Base-by-base conservation (phyloP, 495 filamentous ascomycete species). In the Tirmania nivea region DNA sequence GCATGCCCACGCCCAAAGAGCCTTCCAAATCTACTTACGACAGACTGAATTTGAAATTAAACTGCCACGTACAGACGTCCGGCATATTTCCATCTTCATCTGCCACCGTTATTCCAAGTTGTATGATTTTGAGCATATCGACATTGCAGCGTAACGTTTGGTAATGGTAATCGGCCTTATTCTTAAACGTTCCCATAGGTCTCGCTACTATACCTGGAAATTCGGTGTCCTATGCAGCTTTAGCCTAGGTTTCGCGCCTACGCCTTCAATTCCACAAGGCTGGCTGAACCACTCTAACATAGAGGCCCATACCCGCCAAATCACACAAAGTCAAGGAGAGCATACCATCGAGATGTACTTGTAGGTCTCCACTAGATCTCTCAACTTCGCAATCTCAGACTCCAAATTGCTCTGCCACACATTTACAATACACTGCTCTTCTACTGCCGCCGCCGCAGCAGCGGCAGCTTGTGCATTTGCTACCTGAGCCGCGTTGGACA, bases 111-210 rank as follows among this genome's bases (percentile, higher is more conserved):
- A 97, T 82, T 48, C 90, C 90, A 45, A 97, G 79, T 64, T 97
- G 90, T 57, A 97, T 94, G 59, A 96, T 84, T 64, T 90, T 94
- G 50, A 97, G 75, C 57, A 97, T 75, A 66, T 97, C 90, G 63
- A 96, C 89, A 64, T 97, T 97, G 60, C 86, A 90, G 51, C 90
- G 84, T 25, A 97, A 77, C 51, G 87, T 94, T 70, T 97, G 90
- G 69, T 97, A 97, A 63, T 97, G 90, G 64, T 96, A 97, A 60
- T 94, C 87, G 45, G 86, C 89, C 71, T 95, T 96, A 25, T 81
- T 86, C 14, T 79, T 77, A 65, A 97, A 97, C 37, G 80, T 74
- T 12, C 90, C 90, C 73, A 97, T 95, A 4, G 90, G 90, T 51
- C 90, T 78, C 20, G 88, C 85, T 50, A 97, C 88, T 37, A 97